Base-by-base conservation (phyloP, 805 yeast species). In the Geotrichum ghanense region DNA sequence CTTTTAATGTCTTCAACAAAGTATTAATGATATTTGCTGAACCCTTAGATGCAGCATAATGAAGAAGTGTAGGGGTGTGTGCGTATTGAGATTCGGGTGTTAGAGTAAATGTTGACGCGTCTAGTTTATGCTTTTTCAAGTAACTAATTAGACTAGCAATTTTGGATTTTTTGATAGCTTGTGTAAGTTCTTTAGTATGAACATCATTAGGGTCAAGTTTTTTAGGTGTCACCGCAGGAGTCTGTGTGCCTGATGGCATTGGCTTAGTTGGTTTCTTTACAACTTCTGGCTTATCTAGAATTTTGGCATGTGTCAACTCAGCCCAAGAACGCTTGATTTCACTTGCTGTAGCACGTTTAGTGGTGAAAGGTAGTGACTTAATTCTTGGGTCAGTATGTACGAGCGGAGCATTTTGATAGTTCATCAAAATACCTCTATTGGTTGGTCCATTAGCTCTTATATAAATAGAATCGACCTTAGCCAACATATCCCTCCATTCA, bases 311-410 rank as follows among this genome's bases (percentile, higher is more conserved):
- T 0, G 88, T 70, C 48, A 92, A 67, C 53, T 81, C 81, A 22
- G 75, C 70, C 97, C 97, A 92, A 0, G 94, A 87, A 43, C 78
- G 74, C 56, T 80, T 84, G 54, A 92, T 66, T 60, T 89, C 97
- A 1, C 76, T 66, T 0, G 82, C 71, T 0, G 95, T 89, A 1
- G 97, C 95, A 53, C 96, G 73, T 47, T 76, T 77, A 0, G 98
- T 90, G 0, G 95, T 81, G 65, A 92, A 88, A 1, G 98, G 98
- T 59, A 90, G 78, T 2, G 70, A 63, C 51, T 74, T 76, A 4
- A 92, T 63, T 51, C 95, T 71, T 0, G 67, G 52, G 59, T 90
- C 97, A 26, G 66, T 65, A 26, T 70, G 57, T 4, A 77, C 61
- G 1, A 76, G 70, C 0, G 80, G 73, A 24, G 79, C 79, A 25